phyloP scores from a whole-genome alignment of 2,329 filamentous ascomycete genomes.

The Ceratocystis alfenasii region DNA sequence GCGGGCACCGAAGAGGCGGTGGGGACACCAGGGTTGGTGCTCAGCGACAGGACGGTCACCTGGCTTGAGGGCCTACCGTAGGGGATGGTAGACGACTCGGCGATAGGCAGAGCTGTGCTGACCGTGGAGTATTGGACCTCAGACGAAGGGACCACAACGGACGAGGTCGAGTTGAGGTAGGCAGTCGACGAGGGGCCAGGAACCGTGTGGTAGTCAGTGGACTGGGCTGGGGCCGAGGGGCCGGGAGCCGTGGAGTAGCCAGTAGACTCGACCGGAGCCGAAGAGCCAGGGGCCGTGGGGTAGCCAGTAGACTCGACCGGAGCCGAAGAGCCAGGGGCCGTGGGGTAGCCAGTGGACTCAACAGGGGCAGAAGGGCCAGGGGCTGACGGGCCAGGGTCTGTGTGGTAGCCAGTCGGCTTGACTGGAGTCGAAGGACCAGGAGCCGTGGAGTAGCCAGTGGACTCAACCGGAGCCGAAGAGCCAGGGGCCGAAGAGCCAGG shows the following conservation, averaged over 20 bases:
- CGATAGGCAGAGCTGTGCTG: neutral
- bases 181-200: conserved; percentile 4
- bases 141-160: neutral
- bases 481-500: neutral
- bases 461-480: neutral
- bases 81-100: neutral
- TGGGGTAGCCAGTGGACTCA: neutral
- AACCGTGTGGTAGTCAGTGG: neutral
- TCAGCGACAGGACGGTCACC: conserved; percentile 1
- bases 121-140: conserved; percentile 2
- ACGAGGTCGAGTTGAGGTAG: conserved; percentile 4
- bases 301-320: neutral
- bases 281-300: neutral
- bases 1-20: neutral
- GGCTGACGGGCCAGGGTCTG: conserved; percentile 1
- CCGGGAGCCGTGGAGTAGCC: conserved; percentile 1
- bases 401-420: neutral
- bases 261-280: neutral
- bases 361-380: neutral
- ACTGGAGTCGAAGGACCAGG: neutral
- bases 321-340: neutral
- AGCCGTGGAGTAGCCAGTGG: conserved; percentile 3
- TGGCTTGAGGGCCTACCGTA: neutral
- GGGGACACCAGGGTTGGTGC: conserved; percentile 12
- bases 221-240: neutral